These are phyloP conservation scores for Bryoglossum gracile DNA, from an alignment of 495 filamentous ascomycete genomes.

Conservation along the genomic window DNA sequence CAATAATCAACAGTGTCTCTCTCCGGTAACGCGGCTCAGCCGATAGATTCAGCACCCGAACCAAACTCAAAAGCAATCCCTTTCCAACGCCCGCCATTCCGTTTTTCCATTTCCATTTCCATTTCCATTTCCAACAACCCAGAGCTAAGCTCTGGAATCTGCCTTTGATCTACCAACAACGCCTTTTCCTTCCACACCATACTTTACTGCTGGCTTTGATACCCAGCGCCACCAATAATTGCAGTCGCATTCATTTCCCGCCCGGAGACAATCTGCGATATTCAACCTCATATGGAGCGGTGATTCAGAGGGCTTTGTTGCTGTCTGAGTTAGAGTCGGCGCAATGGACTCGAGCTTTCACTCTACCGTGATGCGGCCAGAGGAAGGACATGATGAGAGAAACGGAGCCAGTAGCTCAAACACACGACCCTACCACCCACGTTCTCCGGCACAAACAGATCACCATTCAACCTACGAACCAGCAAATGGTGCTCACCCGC, in stretches of 20 bases:
- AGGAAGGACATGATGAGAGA: conserved; percentile 17
- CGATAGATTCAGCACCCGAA: too few relatives aligned
- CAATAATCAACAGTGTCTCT: too few relatives aligned
- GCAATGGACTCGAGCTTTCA: conserved; percentile 25
- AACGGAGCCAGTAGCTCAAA: conserved; percentile 10
- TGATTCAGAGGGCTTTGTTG: conserved; percentile 11
- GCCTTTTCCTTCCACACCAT: conserved; percentile 1
- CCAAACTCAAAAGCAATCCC: neutral
- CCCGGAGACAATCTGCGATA: neutral
- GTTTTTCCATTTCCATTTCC: conserved; percentile 6
- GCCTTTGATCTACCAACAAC: neutral
- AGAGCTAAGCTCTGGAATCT: neutral
- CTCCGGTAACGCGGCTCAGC: too few relatives aligned
- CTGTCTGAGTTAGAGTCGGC: conserved; percentile 12
- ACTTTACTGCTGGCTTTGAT: conserved; percentile 7
- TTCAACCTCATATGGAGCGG: conserved; percentile 17
- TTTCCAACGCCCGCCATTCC: conserved; percentile 5
- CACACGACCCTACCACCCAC: conserved; percentile 19
- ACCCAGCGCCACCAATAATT: conserved; percentile 7
- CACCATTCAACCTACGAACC: conserved; percentile 17
- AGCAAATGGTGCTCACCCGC: conserved; percentile 21
- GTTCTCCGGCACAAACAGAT: conserved; percentile 22
- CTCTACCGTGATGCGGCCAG: conserved; percentile 23
- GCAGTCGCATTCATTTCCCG: conserved; percentile 1
- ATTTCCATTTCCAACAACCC: conserved; percentile 4